Evolutionary conservation across 352 stramenopile species (phyloP).

Genomic region (Pythium dissimile): DNA sequence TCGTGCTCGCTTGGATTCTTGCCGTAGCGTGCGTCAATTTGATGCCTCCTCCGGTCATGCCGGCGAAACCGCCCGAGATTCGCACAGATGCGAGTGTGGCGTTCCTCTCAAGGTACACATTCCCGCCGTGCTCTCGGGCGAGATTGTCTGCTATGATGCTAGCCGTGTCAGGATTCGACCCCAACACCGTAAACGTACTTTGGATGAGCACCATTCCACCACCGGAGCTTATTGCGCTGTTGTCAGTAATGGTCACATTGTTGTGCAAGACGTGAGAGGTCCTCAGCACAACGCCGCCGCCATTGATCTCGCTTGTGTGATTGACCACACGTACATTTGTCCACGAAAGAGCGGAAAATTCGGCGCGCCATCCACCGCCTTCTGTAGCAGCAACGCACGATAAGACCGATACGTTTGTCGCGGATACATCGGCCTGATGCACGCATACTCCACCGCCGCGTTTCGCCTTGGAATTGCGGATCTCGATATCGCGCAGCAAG

Average conservation of each 20-base stretch:
- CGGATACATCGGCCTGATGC: not conserved
- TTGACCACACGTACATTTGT: not conserved
- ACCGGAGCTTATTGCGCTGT: constrained; percentile 20
- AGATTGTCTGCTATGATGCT: constrained; percentile 6
- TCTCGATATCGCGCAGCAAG: not conserved
- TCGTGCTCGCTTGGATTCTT: not conserved
- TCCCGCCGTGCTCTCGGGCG: constrained; percentile 6
- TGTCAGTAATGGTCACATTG: constrained; percentile 26
- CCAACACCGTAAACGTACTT: not conserved
- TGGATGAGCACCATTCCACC: constrained; percentile 33
- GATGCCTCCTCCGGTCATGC: not conserved
- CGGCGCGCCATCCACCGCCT: constrained; percentile 30
- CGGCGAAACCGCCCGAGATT: not conserved
- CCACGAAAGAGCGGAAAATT: constrained; percentile 1
- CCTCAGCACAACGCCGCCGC: constrained; percentile 32
- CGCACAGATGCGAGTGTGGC: not conserved
- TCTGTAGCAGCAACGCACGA: constrained; percentile 9
- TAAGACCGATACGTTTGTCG: constrained; percentile 3
- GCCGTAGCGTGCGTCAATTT: not conserved
- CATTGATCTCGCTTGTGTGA: constrained; percentile 8
- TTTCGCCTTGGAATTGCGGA: constrained; percentile 2
- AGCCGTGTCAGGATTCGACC: not conserved
- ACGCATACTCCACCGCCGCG: constrained; percentile 34
- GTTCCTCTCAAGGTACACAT: constrained; percentile 5
- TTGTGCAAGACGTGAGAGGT: constrained; percentile 22